Conservation (phyloP, 768 basidiomycete genomes). For the Pisolithus orientalis region DNA sequence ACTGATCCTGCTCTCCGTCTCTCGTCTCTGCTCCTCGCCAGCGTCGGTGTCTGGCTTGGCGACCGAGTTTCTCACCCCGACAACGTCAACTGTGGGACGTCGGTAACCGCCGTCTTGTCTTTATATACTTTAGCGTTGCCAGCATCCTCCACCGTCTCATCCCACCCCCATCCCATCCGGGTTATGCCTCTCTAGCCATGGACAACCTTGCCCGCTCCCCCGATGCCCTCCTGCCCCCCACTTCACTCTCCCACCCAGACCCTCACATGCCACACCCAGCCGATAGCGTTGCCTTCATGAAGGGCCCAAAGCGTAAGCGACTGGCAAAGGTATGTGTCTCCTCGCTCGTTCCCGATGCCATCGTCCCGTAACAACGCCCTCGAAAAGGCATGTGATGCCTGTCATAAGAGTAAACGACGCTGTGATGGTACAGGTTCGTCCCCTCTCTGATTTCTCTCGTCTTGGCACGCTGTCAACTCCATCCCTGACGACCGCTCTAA, state of each 20-base stretch:
- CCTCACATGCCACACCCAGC: conserved; percentile 8
- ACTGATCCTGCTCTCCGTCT: neutral
- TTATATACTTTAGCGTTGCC: no score
- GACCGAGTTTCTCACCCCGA: no score
- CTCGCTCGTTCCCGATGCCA: neutral
- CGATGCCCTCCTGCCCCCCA: conserved; percentile 9
- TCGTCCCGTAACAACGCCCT: conserved; percentile 3
- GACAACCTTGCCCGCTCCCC: conserved; percentile 28
- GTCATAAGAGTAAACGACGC: conserved; percentile 79
- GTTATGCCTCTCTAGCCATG: conserved; percentile 23
- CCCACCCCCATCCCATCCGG: conserved; percentile 9
- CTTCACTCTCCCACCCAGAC: conserved; percentile 14
- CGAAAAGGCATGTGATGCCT: conserved; percentile 68
- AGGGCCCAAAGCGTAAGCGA: conserved; percentile 48
- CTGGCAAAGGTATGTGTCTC: conserved; percentile 39
- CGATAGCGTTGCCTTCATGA: conserved; percentile 39
- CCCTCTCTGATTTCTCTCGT: neutral
- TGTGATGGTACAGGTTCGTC: conserved; percentile 74
- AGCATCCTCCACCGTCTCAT: conserved; percentile 3
- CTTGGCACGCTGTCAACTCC: conserved; percentile 3
- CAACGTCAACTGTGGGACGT: no score
- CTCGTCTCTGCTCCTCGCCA: conserved; percentile 1
- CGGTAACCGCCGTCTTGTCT: no score
- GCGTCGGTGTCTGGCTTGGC: conserved; percentile 7
- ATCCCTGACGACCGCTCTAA: conserved; percentile 9